Evolutionary conservation across 495 filamentous ascomycete species (phyloP).

Genomic region (Penicillium pancosmium): DNA sequence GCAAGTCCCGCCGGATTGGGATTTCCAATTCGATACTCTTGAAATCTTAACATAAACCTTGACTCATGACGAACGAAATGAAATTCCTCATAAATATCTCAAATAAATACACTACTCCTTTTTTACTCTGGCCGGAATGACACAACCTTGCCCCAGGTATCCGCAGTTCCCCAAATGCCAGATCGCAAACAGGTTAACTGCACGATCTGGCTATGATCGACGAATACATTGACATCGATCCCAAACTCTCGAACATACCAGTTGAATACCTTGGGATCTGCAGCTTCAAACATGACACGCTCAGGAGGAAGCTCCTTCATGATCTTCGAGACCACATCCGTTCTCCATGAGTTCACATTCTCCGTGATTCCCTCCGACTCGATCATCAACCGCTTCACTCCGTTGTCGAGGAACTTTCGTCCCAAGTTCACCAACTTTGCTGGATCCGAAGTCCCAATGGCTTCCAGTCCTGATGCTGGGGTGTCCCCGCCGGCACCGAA

Average conservation of each 20-base stretch:
- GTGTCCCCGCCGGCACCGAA: conserved; percentile 65
- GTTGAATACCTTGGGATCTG: conserved; percentile 59
- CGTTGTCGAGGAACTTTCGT: conserved; percentile 54
- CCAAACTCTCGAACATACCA: conserved; percentile 65
- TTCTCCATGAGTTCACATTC: conserved; percentile 59
- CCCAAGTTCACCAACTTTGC: conserved; percentile 53
- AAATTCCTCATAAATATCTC: neutral
- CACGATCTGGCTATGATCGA: conserved; percentile 64
- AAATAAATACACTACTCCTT: neutral
- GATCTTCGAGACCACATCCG: conserved; percentile 58
- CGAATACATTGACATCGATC: conserved; percentile 61
- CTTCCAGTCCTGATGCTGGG: conserved; percentile 47
- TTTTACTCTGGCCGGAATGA: conserved; percentile 43
- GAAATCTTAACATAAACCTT: neutral
- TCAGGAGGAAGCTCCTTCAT: conserved; percentile 56
- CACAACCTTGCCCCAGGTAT: conserved; percentile 61
- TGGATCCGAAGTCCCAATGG: conserved; percentile 55
- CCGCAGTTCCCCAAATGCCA: conserved; percentile 60
- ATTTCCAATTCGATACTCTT: neutral
- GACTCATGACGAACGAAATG: neutral
- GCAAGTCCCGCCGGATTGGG: neutral
- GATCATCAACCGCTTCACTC: conserved; percentile 63
- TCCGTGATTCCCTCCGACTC: conserved; percentile 66
- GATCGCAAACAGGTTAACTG: conserved; percentile 55
- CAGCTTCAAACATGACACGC: conserved; percentile 65